Conservation (phyloP, 2,329 filamentous ascomycete species). For the Clonostachys solani region DNA sequence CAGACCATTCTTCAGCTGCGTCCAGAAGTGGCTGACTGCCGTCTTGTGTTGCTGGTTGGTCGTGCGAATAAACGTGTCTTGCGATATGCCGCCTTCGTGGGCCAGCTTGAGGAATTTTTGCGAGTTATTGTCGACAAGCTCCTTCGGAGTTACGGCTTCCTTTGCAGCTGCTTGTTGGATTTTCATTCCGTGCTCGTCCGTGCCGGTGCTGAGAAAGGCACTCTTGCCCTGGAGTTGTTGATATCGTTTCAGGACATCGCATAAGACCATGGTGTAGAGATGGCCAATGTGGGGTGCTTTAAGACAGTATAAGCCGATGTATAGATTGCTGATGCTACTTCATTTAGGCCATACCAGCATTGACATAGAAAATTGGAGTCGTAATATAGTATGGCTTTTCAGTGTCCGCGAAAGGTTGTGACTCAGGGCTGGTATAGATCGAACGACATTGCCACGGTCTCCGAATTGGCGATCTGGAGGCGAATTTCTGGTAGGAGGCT, state of each 20-base stretch:
- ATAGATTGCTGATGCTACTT: not conserved
- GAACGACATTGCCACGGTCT: too few relatives aligned
- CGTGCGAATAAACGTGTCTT: slow-evolving; percentile 90
- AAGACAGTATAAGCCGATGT: slow-evolving; percentile 8
- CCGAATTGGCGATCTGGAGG: too few relatives aligned
- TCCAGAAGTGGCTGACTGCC: slow-evolving; percentile 88
- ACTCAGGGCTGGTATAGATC: not conserved
- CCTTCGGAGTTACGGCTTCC: slow-evolving; percentile 67
- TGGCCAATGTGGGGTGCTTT: slow-evolving; percentile 91
- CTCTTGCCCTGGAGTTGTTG: slow-evolving; percentile 67
- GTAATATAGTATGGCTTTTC: slow-evolving; percentile 91
- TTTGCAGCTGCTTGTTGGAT: slow-evolving; percentile 80
- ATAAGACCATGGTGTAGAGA: slow-evolving; percentile 86
- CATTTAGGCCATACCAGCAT: slow-evolving; percentile 60
- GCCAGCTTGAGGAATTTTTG: slow-evolving; percentile 76
- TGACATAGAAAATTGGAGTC: slow-evolving; percentile 98
- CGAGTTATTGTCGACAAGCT: slow-evolving; percentile 85
- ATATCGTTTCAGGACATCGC: slow-evolving; percentile 92
- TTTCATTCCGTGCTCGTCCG: slow-evolving; percentile 97
- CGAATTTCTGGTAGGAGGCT: too few relatives aligned
- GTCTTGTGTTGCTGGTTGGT: slow-evolving; percentile 79
- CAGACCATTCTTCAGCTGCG: slow-evolving; percentile 54
- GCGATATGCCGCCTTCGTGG: slow-evolving; percentile 60
- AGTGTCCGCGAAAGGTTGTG: not conserved
- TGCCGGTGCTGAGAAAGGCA: slow-evolving; percentile 81